Base-by-base conservation (phyloP, 805 yeast species). In the Candida yuanshanica region DNA sequence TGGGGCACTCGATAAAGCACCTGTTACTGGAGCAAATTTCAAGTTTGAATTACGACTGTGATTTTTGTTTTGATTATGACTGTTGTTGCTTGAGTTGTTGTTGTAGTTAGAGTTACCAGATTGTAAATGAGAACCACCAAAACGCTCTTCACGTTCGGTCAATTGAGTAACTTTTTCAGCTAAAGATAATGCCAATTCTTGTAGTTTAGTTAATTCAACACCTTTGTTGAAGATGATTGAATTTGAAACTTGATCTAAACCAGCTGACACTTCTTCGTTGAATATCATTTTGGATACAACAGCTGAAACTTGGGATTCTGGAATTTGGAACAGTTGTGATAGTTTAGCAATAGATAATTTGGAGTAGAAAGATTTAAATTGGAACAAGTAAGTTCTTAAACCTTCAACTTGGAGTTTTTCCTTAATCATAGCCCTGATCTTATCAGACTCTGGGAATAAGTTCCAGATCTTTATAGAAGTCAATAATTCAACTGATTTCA, bases 341-440 rank as follows among this genome's bases (percentile, higher is more conserved):
- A 93, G 70, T 51, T 78, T 78, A 14, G 69, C 62, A 37, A 89
- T 63, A 4, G 96, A 81, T 42, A 91, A 74, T 49, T 84, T 83
- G 46, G 81, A 69, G 68, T 82, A 89, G 54, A 79, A 81, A 25
- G 80, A 65, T 59, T 85, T 86, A 69, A 83, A 89, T 49, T 85
- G 81, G 72, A 88, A 85, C 49, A 93, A 71, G 64, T 85, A 93
- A n/a, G 97, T 87, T 66, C 95, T 80, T 59, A 93, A 74, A 36
- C 96, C 95, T 65, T 88, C 96, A 41, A 79, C 69, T 70, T 93
- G 95, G 55, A 95, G 75, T 67, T 85, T 86, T 49, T 74, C 75
- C 51, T 74, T 75, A 57, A 93, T 73, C 81, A 85, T 78, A n/a
- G 65, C 65, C 66, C 79, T 80, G 59, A 87, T 74, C 37, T 71